phyloP scores from a whole-genome alignment of 129 eudicot genomes.

The Centella asiatica region DNA sequence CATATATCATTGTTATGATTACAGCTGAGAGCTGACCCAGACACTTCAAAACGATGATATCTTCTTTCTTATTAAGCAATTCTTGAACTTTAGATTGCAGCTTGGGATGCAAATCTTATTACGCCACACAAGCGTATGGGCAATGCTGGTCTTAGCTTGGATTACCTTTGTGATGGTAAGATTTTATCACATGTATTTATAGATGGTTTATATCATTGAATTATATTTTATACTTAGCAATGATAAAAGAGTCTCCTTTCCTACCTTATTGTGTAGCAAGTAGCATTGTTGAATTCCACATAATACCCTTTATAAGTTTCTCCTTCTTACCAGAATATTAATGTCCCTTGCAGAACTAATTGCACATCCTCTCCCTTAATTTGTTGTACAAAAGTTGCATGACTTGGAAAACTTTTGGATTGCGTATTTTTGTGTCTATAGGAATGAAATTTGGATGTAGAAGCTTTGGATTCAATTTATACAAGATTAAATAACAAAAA shows the following conservation, averaged over 20 bases:
- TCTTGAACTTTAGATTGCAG: slow-evolving; percentile 57
- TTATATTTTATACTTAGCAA: slow-evolving; percentile 6
- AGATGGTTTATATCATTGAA: slow-evolving; percentile 10
- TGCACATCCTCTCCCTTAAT: not conserved
- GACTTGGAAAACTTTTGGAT: not conserved
- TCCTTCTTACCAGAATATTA: not conserved
- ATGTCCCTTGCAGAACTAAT: not conserved
- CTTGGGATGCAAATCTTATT: slow-evolving; percentile 99
- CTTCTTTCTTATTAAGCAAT: slow-evolving; percentile 8
- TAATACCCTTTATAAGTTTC: not conserved
- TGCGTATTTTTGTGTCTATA: not conserved
- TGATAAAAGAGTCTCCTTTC: not conserved
- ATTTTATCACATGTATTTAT: not conserved
- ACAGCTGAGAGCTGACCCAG: not conserved
- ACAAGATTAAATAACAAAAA: slow-evolving; percentile 5
- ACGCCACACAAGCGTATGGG: slow-evolving; percentile 98
- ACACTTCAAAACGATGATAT: slow-evolving; percentile 6
- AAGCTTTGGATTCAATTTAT: not conserved
- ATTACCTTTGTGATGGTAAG: slow-evolving; percentile 77
- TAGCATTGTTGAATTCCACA: not conserved
- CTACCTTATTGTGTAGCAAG: slow-evolving; percentile 1
- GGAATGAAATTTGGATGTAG: not conserved
- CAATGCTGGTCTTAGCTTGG: slow-evolving; percentile 58
- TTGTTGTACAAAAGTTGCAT: not conserved
- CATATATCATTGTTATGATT: slow-evolving; percentile 1